Percentiles rank a stretch among this genome's conserved stretches.
These are phyloP conservation scores for Dryadomyces sulphureus DNA, from an alignment of 2,329 filamentous ascomycete genomes.

Conservation along the genomic window DNA sequence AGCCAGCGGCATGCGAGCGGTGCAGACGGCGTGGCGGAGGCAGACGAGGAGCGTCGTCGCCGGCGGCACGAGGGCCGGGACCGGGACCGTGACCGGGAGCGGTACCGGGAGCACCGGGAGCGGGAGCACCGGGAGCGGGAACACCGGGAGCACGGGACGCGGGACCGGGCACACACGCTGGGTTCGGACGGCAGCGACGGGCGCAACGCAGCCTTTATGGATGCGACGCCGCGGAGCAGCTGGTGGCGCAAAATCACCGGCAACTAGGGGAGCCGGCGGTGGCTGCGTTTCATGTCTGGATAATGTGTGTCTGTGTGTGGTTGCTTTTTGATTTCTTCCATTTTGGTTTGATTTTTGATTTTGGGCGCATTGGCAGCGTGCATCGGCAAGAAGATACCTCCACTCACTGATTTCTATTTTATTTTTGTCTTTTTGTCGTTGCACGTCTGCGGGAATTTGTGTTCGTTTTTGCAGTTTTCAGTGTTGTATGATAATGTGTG, in stretches of 20 bases:
- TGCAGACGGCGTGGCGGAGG: slow-evolving; percentile 17
- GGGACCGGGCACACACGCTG: slow-evolving; percentile 9
- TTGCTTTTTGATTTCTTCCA: background rate
- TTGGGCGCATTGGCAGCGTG: background rate
- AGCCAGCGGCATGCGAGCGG: slow-evolving; percentile 23
- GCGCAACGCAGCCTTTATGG: slow-evolving; percentile 26
- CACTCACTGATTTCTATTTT: background rate
- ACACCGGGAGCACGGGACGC: background rate
- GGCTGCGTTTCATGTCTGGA: background rate
- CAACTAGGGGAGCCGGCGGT: background rate
- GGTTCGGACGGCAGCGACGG: slow-evolving; percentile 20
- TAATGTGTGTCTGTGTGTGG: background rate
- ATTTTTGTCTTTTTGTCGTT: background rate
- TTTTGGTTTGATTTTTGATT: background rate
- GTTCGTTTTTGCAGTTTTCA: background rate
- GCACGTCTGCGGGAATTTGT: background rate
- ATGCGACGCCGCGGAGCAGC: slow-evolving; percentile 35
- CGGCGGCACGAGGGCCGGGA: slow-evolving; percentile 15
- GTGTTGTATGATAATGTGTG: too few species aligned
- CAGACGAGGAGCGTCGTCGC: slow-evolving; percentile 16
- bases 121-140: background rate
- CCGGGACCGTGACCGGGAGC: slow-evolving; percentile 13
- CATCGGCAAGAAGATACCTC: background rate
- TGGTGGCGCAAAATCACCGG: slow-evolving; percentile 44
- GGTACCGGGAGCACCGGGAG: background rate